Percentiles rank a stretch among this genome's conserved stretches.
phyloP scores from a whole-genome alignment of 148 eudicot species.

The Rhododendron williamsianum region DNA sequence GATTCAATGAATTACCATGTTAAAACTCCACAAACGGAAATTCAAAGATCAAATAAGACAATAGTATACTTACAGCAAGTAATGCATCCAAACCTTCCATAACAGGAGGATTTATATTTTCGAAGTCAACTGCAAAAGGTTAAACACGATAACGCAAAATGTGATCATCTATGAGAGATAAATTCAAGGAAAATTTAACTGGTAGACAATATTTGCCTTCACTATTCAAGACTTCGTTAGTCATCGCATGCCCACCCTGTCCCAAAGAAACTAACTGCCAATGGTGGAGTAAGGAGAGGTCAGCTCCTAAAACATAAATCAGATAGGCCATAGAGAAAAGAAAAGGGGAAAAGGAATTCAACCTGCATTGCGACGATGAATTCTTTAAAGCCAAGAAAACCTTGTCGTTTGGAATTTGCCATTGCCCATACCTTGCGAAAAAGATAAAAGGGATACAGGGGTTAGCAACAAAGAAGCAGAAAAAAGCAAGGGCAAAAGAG shows the following conservation, averaged over 20 bases:
- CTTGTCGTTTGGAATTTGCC: conserved; percentile 87
- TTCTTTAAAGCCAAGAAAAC: conserved; percentile 81
- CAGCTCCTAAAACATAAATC: conserved; percentile 8
- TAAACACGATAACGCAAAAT: background rate
- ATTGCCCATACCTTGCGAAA: conserved; percentile 75
- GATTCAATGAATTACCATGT: conserved; percentile 17
- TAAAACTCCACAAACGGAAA: background rate
- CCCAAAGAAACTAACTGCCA: conserved; percentile 75
- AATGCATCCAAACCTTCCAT: conserved; percentile 66
- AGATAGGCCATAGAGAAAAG: background rate
- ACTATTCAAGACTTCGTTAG: conserved; percentile 41
- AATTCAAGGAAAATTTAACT: conserved; percentile 3
- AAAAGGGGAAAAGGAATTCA: background rate
- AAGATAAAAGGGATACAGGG: background rate
- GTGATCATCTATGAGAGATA: background rate
- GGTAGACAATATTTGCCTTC: conserved; percentile 27
- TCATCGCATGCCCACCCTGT: conserved; percentile 68
- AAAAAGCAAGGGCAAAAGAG: background rate
- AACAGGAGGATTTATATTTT: conserved; percentile 55
- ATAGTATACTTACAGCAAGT: conserved; percentile 45
- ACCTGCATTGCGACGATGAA: conserved; percentile 96
- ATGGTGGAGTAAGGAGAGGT: conserved; percentile 6
- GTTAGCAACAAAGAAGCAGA: background rate
- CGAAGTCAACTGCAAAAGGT: conserved; percentile 58
- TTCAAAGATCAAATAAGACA: background rate